A percentile compares a stretch with the other conserved stretches of the same genome.
These are phyloP conservation scores for Plenodomus biglobosus DNA, from an alignment of 2,329 filamentous ascomycete species.

Conservation along the genomic window DNA sequence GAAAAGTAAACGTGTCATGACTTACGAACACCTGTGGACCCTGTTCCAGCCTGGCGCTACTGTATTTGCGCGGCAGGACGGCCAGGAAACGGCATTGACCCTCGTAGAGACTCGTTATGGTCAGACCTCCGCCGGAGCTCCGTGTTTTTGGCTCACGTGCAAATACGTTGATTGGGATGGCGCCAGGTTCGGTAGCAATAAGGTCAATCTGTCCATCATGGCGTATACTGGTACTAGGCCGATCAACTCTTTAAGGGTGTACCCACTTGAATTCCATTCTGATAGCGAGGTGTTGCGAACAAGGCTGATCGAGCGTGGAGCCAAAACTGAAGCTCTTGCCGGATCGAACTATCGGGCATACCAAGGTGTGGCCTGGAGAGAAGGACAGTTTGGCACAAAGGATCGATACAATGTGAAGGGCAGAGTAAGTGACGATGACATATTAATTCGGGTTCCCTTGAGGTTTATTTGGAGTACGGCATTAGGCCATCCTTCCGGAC, in stretches of 20 bases:
- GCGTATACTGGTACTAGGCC: constrained; percentile 45
- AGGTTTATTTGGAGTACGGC: no score
- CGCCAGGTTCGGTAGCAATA: constrained; percentile 35
- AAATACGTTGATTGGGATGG: constrained; percentile 46
- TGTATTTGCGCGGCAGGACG: constrained; percentile 40
- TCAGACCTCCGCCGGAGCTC: constrained; percentile 36
- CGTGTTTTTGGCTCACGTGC: constrained; percentile 43
- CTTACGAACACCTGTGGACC: constrained; percentile 50
- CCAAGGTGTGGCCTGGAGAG: constrained; percentile 48
- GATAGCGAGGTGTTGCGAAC: constrained; percentile 44
- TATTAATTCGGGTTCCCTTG: background rate
- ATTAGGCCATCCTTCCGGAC: no score
- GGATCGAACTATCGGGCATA: constrained; percentile 56
- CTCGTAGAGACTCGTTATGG: constrained; percentile 35
- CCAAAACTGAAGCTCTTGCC: constrained; percentile 50
- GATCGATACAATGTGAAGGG: constrained; percentile 52
- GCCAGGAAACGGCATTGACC: constrained; percentile 39
- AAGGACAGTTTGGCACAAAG: constrained; percentile 36
- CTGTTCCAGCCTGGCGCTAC: constrained; percentile 45
- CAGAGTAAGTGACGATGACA: constrained; percentile 8
- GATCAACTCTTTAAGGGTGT: constrained; percentile 48
- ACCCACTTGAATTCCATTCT: constrained; percentile 50
- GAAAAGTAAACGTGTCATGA: constrained; percentile 45
- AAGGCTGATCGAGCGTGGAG: constrained; percentile 50
- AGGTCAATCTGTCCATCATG: constrained; percentile 33